Evolutionary conservation across 805 yeast genomes (phyloP).

Genomic region (Grigorovia jiainica): DNA sequence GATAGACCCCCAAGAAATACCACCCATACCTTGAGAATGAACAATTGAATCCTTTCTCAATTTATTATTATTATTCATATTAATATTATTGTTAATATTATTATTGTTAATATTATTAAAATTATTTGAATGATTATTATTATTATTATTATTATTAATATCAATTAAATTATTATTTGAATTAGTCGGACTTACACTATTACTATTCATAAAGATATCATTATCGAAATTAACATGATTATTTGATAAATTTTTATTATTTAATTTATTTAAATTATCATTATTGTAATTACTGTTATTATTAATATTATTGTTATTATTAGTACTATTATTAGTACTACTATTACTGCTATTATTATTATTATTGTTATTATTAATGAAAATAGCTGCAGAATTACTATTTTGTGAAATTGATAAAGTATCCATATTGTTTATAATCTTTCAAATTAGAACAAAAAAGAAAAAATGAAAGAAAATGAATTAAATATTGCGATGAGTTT

Average conservation of each 20-base stretch:
- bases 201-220: slow-evolving; percentile 6
- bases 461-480: too few species aligned
- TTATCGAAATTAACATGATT: slow-evolving; percentile 3
- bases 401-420: not conserved
- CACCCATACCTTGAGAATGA: slow-evolving; percentile 96
- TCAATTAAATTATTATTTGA: not conserved
- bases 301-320: not conserved
- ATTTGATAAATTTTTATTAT: not conserved
- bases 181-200: slow-evolving; percentile 6
- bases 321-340: not conserved
- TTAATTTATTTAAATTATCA: not conserved
- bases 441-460: too few species aligned
- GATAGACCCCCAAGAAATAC: slow-evolving; percentile 93
- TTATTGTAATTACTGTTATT: not conserved
- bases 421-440: not conserved
- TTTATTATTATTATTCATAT: too few species aligned
- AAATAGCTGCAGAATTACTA: not conserved
- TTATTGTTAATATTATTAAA: not conserved
- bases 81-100: not conserved
- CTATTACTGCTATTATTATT: not conserved
- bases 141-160: too few species aligned
- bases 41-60: slow-evolving; percentile 71
- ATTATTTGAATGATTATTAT: not conserved
- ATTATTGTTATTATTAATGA: not conserved
- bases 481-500: too few species aligned